phyloP scores from a whole-genome alignment of 2,329 filamentous ascomycete species.

The Beauveria pseudobassiana region DNA sequence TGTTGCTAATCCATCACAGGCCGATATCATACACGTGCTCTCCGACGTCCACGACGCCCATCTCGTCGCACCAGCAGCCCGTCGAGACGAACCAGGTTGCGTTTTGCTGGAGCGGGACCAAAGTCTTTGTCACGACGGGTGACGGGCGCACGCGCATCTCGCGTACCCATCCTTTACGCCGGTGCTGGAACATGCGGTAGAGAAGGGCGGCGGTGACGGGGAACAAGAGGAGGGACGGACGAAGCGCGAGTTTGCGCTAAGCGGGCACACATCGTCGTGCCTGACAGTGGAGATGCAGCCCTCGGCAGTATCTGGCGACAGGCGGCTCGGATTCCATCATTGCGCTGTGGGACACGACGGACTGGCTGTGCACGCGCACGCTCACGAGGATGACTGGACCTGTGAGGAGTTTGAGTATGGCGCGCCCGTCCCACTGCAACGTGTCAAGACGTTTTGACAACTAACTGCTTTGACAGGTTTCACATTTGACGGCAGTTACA shows the following conservation, averaged over 20 bases:
- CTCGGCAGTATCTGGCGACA: slow-evolving; percentile 62
- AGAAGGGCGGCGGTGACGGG: slow-evolving; percentile 18
- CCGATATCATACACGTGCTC: slow-evolving; percentile 55
- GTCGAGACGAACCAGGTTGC: slow-evolving; percentile 64
- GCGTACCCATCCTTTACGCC: slow-evolving; percentile 59
- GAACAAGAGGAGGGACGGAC: not conserved
- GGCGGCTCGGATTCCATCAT: slow-evolving; percentile 71
- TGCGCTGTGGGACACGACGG: slow-evolving; percentile 67
- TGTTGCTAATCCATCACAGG: slow-evolving; percentile 28
- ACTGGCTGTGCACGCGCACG: slow-evolving; percentile 69
- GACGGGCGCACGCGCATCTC: slow-evolving; percentile 66
- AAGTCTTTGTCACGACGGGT: slow-evolving; percentile 62
- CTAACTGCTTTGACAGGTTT: slow-evolving; percentile 45
- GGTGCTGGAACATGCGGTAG: slow-evolving; percentile 35
- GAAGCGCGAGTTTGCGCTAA: slow-evolving; percentile 51
- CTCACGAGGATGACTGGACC: slow-evolving; percentile 62
- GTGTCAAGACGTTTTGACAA: not conserved
- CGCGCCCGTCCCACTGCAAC: too few species aligned
- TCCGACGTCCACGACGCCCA: slow-evolving; percentile 49
- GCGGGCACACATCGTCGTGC: slow-evolving; percentile 67
- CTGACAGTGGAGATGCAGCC: slow-evolving; percentile 63
- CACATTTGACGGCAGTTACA: slow-evolving; percentile 68
- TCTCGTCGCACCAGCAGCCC: slow-evolving; percentile 53
- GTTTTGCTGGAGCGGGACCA: slow-evolving; percentile 66
- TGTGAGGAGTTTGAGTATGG: slow-evolving; percentile 56